Percentiles rank a stretch among this genome's conserved stretches.
Evolutionary conservation across 1,139 yeast species (phyloP).

Genomic region (Pichia sp.): DNA sequence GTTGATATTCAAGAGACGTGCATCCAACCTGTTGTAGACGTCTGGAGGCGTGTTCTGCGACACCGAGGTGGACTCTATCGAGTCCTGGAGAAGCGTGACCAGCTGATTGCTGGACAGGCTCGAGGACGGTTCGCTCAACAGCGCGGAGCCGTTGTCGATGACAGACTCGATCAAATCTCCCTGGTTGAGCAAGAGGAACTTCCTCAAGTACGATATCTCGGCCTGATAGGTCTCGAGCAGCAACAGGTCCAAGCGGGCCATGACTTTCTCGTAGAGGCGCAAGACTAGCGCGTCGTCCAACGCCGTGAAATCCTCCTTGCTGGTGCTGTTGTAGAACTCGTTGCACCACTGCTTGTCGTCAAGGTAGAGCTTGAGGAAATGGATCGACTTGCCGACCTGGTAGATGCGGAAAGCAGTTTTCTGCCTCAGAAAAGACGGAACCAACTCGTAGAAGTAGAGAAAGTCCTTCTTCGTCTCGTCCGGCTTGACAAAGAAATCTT

Average conservation of each 20-base stretch:
- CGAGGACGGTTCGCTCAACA: conserved; percentile 59
- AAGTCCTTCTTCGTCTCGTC: not conserved
- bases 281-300: conserved; percentile 33
- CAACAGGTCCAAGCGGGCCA: conserved; percentile 4
- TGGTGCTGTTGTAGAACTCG: conserved; percentile 34
- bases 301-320: not conserved
- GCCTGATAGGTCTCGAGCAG: conserved; percentile 2
- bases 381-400: conserved; percentile 75
- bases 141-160: conserved; percentile 49
- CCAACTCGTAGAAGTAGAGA: conserved; percentile 28
- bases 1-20: conserved; percentile 67
- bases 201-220: conserved; percentile 40
- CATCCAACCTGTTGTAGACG: conserved; percentile 64
- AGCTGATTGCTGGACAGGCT: conserved; percentile 63
- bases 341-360: conserved; percentile 58
- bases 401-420: conserved; percentile 48
- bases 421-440: conserved; percentile 57
- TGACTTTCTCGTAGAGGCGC: conserved; percentile 31
- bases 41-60: conserved; percentile 34
- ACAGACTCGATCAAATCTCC: conserved; percentile 75
- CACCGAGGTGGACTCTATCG: conserved; percentile 64
- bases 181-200: conserved; percentile 63
- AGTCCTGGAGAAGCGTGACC: conserved; percentile 59
- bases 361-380: conserved; percentile 64
- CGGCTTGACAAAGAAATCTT: conserved; percentile 5